phyloP scores from a whole-genome alignment of 352 stramenopile genomes.

The Phytophthora kernoviae region DNA sequence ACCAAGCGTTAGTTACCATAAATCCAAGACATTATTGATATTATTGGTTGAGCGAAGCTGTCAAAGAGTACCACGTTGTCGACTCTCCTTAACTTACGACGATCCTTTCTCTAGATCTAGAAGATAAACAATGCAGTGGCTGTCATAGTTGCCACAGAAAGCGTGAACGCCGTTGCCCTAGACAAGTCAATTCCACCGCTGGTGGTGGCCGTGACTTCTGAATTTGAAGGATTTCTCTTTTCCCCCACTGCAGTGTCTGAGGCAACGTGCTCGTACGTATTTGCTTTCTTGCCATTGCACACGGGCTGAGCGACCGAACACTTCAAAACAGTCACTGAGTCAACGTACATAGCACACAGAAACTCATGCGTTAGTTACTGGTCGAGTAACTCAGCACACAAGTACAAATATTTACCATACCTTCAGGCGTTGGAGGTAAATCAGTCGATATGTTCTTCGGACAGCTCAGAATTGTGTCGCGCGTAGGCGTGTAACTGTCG shows the following conservation, averaged over 20 bases:
- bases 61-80: not conserved
- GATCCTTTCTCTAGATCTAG: slow-evolving; percentile 10
- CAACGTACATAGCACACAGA: no score
- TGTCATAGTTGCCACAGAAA: slow-evolving; percentile 24
- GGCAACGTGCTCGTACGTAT: slow-evolving; percentile 27
- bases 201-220: slow-evolving; percentile 15
- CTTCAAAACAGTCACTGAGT: slow-evolving; percentile 37
- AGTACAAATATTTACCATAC: slow-evolving; percentile 16
- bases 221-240: slow-evolving; percentile 32
- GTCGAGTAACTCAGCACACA: not conserved
- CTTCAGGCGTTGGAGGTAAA: slow-evolving; percentile 43
- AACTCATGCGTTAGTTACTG: not conserved
- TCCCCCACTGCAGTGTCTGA: slow-evolving; percentile 27
- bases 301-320: slow-evolving; percentile 42
- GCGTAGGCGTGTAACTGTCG: slow-evolving; percentile 44
- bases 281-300: slow-evolving; percentile 45
- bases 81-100: not conserved
- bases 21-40: no score
- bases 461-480: slow-evolving; percentile 41
- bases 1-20: no score
- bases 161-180: slow-evolving; percentile 12
- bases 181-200: slow-evolving; percentile 7
- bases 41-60: no score
- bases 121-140: slow-evolving; percentile 24
- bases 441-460: slow-evolving; percentile 48